phyloP scores from a whole-genome alignment of 805 yeast species.

The Suhomyces sp. region DNA sequence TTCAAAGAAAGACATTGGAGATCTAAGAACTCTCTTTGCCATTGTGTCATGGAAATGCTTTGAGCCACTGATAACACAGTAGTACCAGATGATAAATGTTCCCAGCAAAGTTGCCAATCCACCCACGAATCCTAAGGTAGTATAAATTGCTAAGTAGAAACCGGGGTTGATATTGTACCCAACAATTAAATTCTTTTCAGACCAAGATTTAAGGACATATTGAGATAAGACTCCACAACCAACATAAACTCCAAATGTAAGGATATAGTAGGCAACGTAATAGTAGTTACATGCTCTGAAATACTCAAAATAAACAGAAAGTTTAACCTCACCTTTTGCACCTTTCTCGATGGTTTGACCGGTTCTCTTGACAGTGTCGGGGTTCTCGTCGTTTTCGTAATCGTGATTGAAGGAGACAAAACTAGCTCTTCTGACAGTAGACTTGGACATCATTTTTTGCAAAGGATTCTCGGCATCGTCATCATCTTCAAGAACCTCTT shows the following conservation, averaged over 20 bases:
- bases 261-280: slow-evolving; percentile 24
- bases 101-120: slow-evolving; percentile 27
- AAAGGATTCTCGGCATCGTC: slow-evolving; percentile 19
- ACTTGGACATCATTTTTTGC: slow-evolving; percentile 15
- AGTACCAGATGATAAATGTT: slow-evolving; percentile 31
- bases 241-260: slow-evolving; percentile 20
- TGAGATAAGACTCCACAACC: slow-evolving; percentile 22
- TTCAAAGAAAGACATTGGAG: slow-evolving; percentile 44
- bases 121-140: slow-evolving; percentile 27
- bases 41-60: slow-evolving; percentile 36
- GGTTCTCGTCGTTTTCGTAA: slow-evolving; percentile 27
- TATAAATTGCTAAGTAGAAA: slow-evolving; percentile 26
- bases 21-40: slow-evolving; percentile 34
- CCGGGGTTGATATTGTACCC: slow-evolving; percentile 26
- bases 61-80: slow-evolving; percentile 31
- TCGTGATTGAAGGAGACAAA: slow-evolving; percentile 34
- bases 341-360: slow-evolving; percentile 18
- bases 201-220: slow-evolving; percentile 36
- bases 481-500: no score
- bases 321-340: slow-evolving; percentile 28
- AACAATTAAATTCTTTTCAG: slow-evolving; percentile 27
- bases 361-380: slow-evolving; percentile 17
- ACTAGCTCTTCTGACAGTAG: slow-evolving; percentile 26
- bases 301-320: slow-evolving; percentile 28
- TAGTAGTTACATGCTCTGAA: slow-evolving; percentile 33